Percentiles rank a stretch among this genome's conserved stretches.
phyloP scores from a whole-genome alignment of 2,329 filamentous ascomycete species.

The Celoporthe dispersa region DNA sequence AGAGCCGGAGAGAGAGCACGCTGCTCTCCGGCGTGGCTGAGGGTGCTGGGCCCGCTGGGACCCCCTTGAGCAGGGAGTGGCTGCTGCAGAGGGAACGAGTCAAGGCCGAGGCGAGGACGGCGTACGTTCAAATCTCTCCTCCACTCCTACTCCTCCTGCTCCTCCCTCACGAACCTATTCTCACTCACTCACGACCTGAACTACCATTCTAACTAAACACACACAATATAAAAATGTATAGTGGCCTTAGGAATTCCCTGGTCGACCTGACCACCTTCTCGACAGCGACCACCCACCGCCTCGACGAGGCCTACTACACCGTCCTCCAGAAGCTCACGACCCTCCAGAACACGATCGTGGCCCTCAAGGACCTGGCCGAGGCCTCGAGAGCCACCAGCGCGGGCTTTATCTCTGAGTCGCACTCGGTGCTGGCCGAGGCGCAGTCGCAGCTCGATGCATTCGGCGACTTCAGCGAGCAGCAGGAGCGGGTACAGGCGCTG shows the following conservation, averaged over 20 bases:
- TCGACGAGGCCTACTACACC: conserved; percentile 76
- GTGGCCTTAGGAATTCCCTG: conserved; percentile 57
- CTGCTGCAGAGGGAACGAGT: conserved; percentile 48
- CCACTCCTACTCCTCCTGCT: background rate
- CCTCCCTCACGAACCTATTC: too few species aligned
- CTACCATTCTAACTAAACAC: conserved; percentile 18
- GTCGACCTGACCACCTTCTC: conserved; percentile 63
- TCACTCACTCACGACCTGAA: conserved; percentile 1
- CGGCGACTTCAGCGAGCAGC: conserved; percentile 67
- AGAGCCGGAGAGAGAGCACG: conserved; percentile 50
- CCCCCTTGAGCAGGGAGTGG: conserved; percentile 42
- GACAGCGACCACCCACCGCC: conserved; percentile 63
- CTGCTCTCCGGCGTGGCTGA: conserved; percentile 38
- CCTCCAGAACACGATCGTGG: conserved; percentile 66
- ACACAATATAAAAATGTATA: conserved; percentile 34
- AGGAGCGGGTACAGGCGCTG: conserved; percentile 64
- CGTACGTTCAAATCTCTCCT: conserved; percentile 42
- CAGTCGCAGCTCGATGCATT: conserved; percentile 63
- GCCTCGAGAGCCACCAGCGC: conserved; percentile 62
- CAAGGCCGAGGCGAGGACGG: conserved; percentile 44
- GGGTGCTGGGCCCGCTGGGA: conserved; percentile 25
- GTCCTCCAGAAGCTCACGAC: conserved; percentile 70
- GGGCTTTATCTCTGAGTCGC: conserved; percentile 63
- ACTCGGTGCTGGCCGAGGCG: conserved; percentile 64
- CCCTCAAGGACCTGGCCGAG: conserved; percentile 69